Percentiles rank a stretch among this genome's conserved stretches.
phyloP scores from a whole-genome alignment of 2,329 filamentous ascomycete genomes.

The Fusarium sp. region DNA sequence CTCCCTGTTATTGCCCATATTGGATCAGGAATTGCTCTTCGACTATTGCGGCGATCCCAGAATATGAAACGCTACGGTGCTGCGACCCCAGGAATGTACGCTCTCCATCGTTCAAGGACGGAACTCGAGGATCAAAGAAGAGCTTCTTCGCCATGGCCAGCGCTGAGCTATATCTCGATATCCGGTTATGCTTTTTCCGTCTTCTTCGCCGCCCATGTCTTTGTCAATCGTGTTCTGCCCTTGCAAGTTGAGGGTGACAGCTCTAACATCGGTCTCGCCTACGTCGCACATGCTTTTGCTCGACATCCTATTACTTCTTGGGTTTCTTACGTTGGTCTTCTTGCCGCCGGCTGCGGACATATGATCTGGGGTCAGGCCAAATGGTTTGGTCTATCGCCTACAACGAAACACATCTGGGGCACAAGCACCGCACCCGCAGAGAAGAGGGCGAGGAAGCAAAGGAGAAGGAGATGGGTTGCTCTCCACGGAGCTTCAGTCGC shows the following conservation, averaged over 20 bases:
- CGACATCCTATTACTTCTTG: constrained; percentile 74
- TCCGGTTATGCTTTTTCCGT: constrained; percentile 77
- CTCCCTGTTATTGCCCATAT: constrained; percentile 81
- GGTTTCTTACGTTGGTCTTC: constrained; percentile 73
- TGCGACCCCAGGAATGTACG: constrained; percentile 64
- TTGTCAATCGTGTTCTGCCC: constrained; percentile 80
- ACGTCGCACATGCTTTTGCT: constrained; percentile 86
- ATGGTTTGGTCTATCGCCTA: constrained; percentile 76
- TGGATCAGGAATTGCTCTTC: constrained; percentile 78
- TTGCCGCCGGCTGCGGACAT: constrained; percentile 77
- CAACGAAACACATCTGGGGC: constrained; percentile 57
- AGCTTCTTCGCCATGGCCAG: constrained; percentile 67
- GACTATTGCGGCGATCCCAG: constrained; percentile 77
- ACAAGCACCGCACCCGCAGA: constrained; percentile 57
- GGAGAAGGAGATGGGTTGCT: constrained; percentile 74
- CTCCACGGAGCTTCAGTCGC: constrained; percentile 72
- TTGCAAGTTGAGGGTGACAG: constrained; percentile 82
- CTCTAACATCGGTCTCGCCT: constrained; percentile 85
- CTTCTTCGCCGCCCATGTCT: constrained; percentile 75
- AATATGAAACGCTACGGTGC: constrained; percentile 81
- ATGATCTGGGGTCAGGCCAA: constrained; percentile 86
- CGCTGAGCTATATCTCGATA: constrained; percentile 73
- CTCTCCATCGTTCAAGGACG: constrained; percentile 47
- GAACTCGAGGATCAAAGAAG: constrained; percentile 38
- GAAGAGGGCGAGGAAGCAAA: constrained; percentile 61